Evolutionary conservation across 1,139 yeast genomes (phyloP), one percentile per base, ranked within the genome.

Genomic region (Taiozyma sp.): DNA sequence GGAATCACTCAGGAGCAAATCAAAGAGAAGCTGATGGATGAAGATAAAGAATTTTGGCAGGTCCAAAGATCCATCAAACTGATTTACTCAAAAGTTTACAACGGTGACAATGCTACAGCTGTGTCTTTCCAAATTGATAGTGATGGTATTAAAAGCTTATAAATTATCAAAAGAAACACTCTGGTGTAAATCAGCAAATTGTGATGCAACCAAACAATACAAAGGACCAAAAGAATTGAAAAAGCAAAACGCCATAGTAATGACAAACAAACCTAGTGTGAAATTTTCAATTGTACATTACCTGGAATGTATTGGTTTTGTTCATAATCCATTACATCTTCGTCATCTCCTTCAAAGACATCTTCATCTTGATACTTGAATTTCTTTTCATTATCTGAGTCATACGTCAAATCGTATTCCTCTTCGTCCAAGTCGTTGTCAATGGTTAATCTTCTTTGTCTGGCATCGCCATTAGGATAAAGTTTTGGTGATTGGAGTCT

Each of bases 371-470:
- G 45, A 62, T 66, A 44, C 65, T 68, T 52, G 48, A 54, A 39
- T 51, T 53, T 44, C 39, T 56, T 56, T 19, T 57, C 60, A 46
- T 68, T 71, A 49, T 69, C 73, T 13, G 65, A 68, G 29, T 65
- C 62, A 50, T 66, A 66, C 8, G 72, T 74, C 56, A 77, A 63
- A 54, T 74, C 81, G 61, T 79, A 76, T 58, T 76, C 80, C 47
- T 75, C 80, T 47, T 75, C 78, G 49, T 74, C 75, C 48, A 67
- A 64, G 44, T 72, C 76, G 34, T 68, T 69, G 32, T 65, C 70
- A 44, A 65, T 65, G 1, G 65, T 68, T 55, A 60, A 57, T 56
- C 60, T 63, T 62, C 62, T 66, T 52, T 51, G 66, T 53, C 47
- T 45, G 47, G 42, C 44, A 32, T 22, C 29, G 6, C 29, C 24